Evolutionary conservation across 1,284 basidiomycete genomes (phyloP), one percentile per base, ranked within the genome.

Genomic region (Tilletiopsis washingtonensis): DNA sequence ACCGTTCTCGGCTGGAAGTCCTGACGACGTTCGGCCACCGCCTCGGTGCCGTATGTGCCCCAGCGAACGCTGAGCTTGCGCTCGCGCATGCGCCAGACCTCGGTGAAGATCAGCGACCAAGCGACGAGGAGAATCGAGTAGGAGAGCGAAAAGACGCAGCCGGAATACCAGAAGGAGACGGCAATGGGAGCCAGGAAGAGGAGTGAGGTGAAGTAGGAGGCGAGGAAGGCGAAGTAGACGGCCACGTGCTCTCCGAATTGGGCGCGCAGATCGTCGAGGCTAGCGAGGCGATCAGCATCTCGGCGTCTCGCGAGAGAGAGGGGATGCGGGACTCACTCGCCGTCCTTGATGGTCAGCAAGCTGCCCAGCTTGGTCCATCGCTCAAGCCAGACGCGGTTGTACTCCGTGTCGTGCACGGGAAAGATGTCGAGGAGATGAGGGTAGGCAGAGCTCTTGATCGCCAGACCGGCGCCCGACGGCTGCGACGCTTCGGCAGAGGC

Each of bases 241-340:
- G 69, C 71, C 11, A 71, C 50, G n/a, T 70, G 54, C 40, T 69
- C 71, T n/a, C 71, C 71, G 40, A 70, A 67, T 40, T 73, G 65
- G 40, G 57, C 57, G 14, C 69, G 58, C 27, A 73, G 54, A 23
- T 57, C 56, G 38, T 71, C 71, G 25, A 73, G 59, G 25, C 43
- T 45, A 9, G 5, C n/a, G n/a, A n/a, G n/a, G n/a, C n/a, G n/a
- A 23, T 50, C 19, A n/a, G 26, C 6, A 14, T 26, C 12, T 38
- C 11, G 14, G 27, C 43, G 19, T 27, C n/a, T n/a, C n/a, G n/a
- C n/a, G n/a, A n/a, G n/a, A n/a, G 29, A n/a, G 21, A 45, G 5
- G 23, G 7, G 7, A 4, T 11, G 41, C 7, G n/a, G n/a, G 4
- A 45, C 43, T 45, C 43, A 45, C 37, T 72, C 67, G 24, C 53